phyloP scores from a whole-genome alignment of 768 basidiomycete genomes.

The Lactifluus echinatus region DNA sequence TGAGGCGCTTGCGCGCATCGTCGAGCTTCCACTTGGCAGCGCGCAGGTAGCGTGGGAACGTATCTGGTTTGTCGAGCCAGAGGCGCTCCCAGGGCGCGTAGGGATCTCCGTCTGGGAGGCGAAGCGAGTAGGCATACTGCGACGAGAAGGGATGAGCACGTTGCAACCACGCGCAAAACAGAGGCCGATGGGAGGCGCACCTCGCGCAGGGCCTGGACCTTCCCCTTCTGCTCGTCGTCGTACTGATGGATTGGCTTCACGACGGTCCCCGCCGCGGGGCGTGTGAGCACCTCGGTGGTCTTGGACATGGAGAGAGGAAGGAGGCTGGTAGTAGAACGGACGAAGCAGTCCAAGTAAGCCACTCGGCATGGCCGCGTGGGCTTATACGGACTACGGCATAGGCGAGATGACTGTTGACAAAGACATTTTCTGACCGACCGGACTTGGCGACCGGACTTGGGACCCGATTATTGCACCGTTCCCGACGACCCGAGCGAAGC shows the following conservation, averaged over 20 bases:
- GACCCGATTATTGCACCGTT: background rate
- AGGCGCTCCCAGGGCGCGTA: conserved; percentile 71
- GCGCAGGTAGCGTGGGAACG: conserved; percentile 68
- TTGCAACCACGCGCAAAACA: background rate
- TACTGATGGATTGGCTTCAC: conserved; percentile 52
- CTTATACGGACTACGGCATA: conserved; percentile 9
- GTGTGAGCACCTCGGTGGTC: conserved; percentile 43
- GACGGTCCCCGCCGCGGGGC: conserved; percentile 44
- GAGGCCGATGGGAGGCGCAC: conserved; percentile 31
- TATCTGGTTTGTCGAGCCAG: conserved; percentile 66
- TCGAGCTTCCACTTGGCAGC: conserved; percentile 77
- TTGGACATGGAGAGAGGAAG: conserved; percentile 27
- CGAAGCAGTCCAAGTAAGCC: too few species aligned
- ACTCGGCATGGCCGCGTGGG: background rate
- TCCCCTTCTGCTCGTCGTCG: conserved; percentile 49
- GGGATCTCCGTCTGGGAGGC: conserved; percentile 56
- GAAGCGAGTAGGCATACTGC: conserved; percentile 60
- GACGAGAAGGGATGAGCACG: background rate
- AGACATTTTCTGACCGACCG: background rate
- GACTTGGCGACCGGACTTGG: too few species aligned
- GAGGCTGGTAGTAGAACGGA: background rate
- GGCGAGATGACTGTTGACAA: background rate
- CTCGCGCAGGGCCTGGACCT: conserved; percentile 54
- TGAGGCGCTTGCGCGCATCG: conserved; percentile 71
- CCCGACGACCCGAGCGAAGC: too few species aligned